Evolutionary conservation across 768 basidiomycete species (phyloP).

Genomic region (Mycena belliarum): DNA sequence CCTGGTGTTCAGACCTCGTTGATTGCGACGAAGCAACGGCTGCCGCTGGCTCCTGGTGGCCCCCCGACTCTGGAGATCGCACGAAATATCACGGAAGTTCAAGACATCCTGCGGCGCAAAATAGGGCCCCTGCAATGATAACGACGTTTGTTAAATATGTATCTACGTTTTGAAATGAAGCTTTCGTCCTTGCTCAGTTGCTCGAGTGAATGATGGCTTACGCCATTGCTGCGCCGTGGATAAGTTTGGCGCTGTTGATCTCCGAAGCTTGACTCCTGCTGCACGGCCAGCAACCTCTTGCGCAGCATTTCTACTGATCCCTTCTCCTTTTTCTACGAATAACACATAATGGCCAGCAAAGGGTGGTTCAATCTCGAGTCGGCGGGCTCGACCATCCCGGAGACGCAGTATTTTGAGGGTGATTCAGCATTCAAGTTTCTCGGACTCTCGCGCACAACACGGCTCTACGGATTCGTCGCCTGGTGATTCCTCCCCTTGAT

Average conservation of each 20-base stretch:
- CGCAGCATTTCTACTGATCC: slow-evolving; percentile 14
- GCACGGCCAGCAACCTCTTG: slow-evolving; percentile 37
- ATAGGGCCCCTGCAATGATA: slow-evolving; percentile 25
- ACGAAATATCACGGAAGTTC: slow-evolving; percentile 71
- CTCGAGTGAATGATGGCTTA: too few relatives aligned
- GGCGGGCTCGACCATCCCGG: slow-evolving; percentile 61
- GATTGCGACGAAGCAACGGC: slow-evolving; percentile 77
- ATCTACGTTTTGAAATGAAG: slow-evolving; percentile 11
- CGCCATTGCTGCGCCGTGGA: neutral
- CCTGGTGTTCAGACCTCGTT: slow-evolving; percentile 77
- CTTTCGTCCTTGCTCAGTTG: neutral
- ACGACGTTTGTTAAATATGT: slow-evolving; percentile 3
- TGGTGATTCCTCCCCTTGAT: slow-evolving; percentile 50
- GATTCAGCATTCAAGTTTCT: slow-evolving; percentile 86
- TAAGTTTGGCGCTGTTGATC: neutral
- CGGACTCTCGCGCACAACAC: slow-evolving; percentile 73
- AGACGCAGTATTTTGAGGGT: slow-evolving; percentile 84
- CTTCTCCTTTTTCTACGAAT: slow-evolving; percentile 3
- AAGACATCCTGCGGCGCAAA: slow-evolving; percentile 66
- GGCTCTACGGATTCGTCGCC: slow-evolving; percentile 83
- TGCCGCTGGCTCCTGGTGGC: slow-evolving; percentile 75
- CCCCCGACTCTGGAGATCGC: slow-evolving; percentile 67
- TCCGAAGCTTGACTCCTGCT: slow-evolving; percentile 9
- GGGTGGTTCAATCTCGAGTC: slow-evolving; percentile 89
- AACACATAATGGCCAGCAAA: slow-evolving; percentile 52